Base-by-base conservation (phyloP, 2,329 filamentous ascomycete genomes). In the Gaeumannomyces sp. region DNA sequence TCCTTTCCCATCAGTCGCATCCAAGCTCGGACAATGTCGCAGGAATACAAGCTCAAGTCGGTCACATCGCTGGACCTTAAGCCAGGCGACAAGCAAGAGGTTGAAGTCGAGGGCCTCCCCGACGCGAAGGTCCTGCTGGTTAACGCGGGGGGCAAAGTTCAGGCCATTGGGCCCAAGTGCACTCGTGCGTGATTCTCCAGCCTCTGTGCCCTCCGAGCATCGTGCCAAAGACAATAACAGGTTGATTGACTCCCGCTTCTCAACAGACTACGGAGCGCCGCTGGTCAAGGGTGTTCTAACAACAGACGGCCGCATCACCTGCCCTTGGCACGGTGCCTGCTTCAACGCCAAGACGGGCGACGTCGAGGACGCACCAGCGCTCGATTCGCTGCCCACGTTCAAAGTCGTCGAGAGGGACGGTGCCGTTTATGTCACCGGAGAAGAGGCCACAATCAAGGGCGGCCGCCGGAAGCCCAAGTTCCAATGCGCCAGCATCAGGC, bases 271-370 rank as follows among this genome's bases (percentile, higher is more conserved):
- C 74, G 94, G 95, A 45, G 95, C 94, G 57, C 95, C 95, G 19
- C 79, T 99, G 69, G 86, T 88, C 64, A 92, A 94, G 70, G 95
- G 95, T 64, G 88, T 98, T 10, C 78, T 99, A 68, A 91, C 91
- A 10, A 85, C 86, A 3, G 88, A 90, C 70, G 95, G 95, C 6
- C 85, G 92, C 62, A 77, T 99, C 67, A 97, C 92, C 8, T 99
- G 95, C 75, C 93, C 94, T 4, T 98, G 95, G 95, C 94, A 98
- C 75, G 94, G 94, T 80, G 95, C 95, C 65, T 99, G 95, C 81
- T 99, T 97, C 80, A 95, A 92, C 68, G 87, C 92, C 68, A 84
- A 85, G 65, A 96, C 90, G 10, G 95, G 95, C 64, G 95, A 99
- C 71, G 91, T 99, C 66, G 95, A 99, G 78, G 92, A 98, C 73